Base-by-base conservation (phyloP, 2,329 filamentous ascomycete genomes). In the Bipolaris zeicola region DNA sequence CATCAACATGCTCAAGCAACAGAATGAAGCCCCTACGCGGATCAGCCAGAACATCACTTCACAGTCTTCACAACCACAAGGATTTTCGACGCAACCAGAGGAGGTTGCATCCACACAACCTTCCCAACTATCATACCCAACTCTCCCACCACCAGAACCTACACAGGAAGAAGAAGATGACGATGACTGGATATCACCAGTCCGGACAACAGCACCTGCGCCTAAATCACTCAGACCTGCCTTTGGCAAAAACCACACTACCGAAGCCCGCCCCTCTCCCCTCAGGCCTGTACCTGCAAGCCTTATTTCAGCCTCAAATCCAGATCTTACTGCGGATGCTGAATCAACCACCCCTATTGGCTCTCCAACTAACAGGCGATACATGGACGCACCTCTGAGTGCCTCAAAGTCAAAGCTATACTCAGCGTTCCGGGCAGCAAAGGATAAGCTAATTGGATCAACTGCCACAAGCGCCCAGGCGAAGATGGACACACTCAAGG, bases 351-450 rank as follows among this genome's bases (percentile, higher is more conserved):
- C 84, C 48, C 85, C 85, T 26, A 75, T 77, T 45, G 83, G 81
- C 28, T 87, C 85, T 22, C 86, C 85, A 26, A 66, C 64, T 65
- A 68, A 68, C 54, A 80, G 77, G 68, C 83, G 74, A 78, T 84
- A 74, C 79, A 83, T 61, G 73, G 92, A 96, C 64, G 94, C 89
- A 56, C 92, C 92, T 5, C 77, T 97, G 57, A 96, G 93, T 76
- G 92, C 95, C 49, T 93, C 95, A 26, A 98, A 96, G 79, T 91
- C 90, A 70, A 96, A 92, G 73, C 82, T 98, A 45, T 96, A 94
- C 44, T 96, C 93, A 8, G 92, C 96, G 57, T 81, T 97, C 66
- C 93, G 92, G 76, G 90, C 89, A 52, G 95, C 93, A 3, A 94
- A 90, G 74, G 91, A 89, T 13, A 85, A 97, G 46, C 88, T 97